phyloP scores from a whole-genome alignment of 257 asterid genomes.

The Cinchona pubescens region DNA sequence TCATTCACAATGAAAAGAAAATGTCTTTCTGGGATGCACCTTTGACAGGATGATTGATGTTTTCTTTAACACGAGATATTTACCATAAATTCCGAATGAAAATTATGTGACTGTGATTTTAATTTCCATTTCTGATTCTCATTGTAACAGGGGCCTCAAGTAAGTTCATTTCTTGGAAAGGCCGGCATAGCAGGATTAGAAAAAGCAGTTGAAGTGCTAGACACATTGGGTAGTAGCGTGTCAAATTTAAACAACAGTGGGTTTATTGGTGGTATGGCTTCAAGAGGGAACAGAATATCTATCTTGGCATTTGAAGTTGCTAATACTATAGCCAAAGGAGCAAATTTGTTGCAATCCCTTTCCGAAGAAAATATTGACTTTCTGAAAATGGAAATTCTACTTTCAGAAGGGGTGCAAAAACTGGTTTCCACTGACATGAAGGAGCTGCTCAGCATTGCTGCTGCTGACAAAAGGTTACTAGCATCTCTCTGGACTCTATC shows the following conservation, averaged over 20 bases:
- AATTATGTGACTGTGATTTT: background rate
- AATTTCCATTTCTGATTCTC: conserved; percentile 13
- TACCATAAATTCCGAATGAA: background rate
- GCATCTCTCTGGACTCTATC: background rate
- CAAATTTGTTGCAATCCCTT: conserved; percentile 75
- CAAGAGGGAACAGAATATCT: conserved; percentile 71
- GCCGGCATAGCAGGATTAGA: conserved; percentile 87
- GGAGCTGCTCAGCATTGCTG: conserved; percentile 87
- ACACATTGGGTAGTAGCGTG: conserved; percentile 97
- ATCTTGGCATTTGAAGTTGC: conserved; percentile 97
- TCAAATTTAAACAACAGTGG: conserved; percentile 89
- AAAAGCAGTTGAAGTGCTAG: conserved; percentile 95
- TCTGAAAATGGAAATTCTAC: conserved; percentile 76
- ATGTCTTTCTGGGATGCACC: background rate
- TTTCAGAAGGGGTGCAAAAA: conserved; percentile 71
- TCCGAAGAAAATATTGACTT: conserved; percentile 67
- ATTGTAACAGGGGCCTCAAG: conserved; percentile 65
- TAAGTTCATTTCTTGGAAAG: conserved; percentile 88
- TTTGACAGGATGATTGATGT: background rate
- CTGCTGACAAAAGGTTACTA: conserved; percentile 87
- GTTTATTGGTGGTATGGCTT: conserved; percentile 59
- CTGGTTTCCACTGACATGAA: conserved; percentile 83
- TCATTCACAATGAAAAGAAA: conserved; percentile 1
- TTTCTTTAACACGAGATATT: background rate
- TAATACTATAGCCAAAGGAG: conserved; percentile 87